phyloP scores from a whole-genome alignment of 768 basidiomycete species.

The Russula earlei region DNA sequence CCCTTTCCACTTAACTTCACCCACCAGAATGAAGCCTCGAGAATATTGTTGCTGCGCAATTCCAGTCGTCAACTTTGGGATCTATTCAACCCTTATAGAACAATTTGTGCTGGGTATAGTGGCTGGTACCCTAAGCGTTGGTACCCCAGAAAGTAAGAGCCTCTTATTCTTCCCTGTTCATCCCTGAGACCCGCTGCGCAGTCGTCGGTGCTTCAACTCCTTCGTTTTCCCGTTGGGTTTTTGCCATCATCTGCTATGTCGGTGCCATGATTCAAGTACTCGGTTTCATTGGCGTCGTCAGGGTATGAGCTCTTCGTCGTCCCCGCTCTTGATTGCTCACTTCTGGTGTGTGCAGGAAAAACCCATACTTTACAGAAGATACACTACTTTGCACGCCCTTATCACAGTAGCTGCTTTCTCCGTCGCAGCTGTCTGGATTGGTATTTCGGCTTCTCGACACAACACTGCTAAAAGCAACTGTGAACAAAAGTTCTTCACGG shows the following conservation, averaged over 20 bases:
- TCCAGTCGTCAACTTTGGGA: slow-evolving; percentile 82
- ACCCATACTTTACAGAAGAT: slow-evolving; percentile 53
- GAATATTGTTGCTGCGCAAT: slow-evolving; percentile 93
- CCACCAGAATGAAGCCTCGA: slow-evolving; percentile 54
- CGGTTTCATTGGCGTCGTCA: slow-evolving; percentile 78
- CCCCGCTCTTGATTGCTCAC: background rate
- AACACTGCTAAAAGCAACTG: slow-evolving; percentile 61
- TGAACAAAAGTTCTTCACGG: slow-evolving; percentile 43
- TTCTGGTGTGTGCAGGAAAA: slow-evolving; percentile 43
- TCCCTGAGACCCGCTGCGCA: slow-evolving; percentile 23
- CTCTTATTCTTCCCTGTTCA: background rate
- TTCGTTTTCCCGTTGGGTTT: slow-evolving; percentile 59
- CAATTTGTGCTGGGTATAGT: slow-evolving; percentile 61
- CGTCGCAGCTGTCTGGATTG: slow-evolving; percentile 71
- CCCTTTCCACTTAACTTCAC: slow-evolving; percentile 2
- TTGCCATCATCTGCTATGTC: slow-evolving; percentile 68
- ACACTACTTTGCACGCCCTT: slow-evolving; percentile 55
- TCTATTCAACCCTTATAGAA: slow-evolving; percentile 70
- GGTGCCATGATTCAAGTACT: slow-evolving; percentile 70
- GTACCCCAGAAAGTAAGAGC: slow-evolving; percentile 68
- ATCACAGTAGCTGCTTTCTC: slow-evolving; percentile 54
- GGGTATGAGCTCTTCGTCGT: slow-evolving; percentile 36
- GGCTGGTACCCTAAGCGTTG: slow-evolving; percentile 64
- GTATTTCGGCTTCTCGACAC: slow-evolving; percentile 72
- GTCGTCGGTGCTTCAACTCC: slow-evolving; percentile 87